These are phyloP conservation scores for Tylopilus orsonianus DNA, from an alignment of 1,284 basidiomycete species.

Conservation along the genomic window DNA sequence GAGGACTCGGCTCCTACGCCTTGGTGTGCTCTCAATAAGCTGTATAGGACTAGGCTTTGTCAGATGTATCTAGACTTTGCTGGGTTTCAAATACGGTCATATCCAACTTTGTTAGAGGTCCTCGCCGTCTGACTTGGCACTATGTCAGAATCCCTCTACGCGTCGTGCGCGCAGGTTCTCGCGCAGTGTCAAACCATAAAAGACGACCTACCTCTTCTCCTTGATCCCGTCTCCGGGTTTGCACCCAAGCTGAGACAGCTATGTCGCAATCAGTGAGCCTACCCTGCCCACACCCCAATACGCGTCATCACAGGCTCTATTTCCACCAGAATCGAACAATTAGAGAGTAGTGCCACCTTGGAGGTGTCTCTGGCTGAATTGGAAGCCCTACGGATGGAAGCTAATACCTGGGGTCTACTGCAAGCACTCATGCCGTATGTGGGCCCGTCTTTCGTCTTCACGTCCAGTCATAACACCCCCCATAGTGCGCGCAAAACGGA, in stretches of 20 bases:
- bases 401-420: slow-evolving; percentile 79
- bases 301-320: neutral
- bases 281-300: neutral
- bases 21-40: too few relatives aligned
- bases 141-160: slow-evolving; percentile 46
- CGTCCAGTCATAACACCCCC: neutral
- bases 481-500: slow-evolving; percentile 63
- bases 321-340: slow-evolving; percentile 48
- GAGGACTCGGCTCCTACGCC: too few relatives aligned
- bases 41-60: too few relatives aligned
- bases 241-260: slow-evolving; percentile 64
- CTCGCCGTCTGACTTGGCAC: neutral
- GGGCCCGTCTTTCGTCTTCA: slow-evolving; percentile 17
- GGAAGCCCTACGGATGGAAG: slow-evolving; percentile 67
- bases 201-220: slow-evolving; percentile 58
- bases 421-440: slow-evolving; percentile 71
- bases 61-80: neutral
- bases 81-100: slow-evolving; percentile 7
- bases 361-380: slow-evolving; percentile 48
- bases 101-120: neutral
- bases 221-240: slow-evolving; percentile 67
- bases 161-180: slow-evolving; percentile 65
- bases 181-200: slow-evolving; percentile 54
- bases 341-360: slow-evolving; percentile 43
- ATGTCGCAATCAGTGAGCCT: slow-evolving; percentile 62